Base-by-base conservation (phyloP, 208 protist genomes). In the Strigomonas oncopelti region DNA sequence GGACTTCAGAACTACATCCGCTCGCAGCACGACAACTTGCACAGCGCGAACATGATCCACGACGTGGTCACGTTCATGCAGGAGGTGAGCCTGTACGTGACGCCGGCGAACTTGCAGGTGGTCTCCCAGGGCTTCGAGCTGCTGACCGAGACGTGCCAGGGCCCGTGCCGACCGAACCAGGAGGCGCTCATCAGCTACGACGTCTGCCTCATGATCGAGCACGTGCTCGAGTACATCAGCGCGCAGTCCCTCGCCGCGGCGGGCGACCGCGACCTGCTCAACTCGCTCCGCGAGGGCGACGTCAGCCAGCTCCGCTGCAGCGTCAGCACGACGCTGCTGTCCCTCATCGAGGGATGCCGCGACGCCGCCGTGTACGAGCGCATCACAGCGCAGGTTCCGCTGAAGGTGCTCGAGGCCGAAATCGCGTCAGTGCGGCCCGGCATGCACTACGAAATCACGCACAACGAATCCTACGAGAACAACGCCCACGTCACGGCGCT, bases 71-170 rank as follows among this genome's bases (percentile, higher is more conserved):
- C 77, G 18, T 80, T 91, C 38, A 68, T 95, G 62, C 61, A 76
- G 32, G 81, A 94, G 51, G 14, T 87, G 5, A 79, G 75, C 13
- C 45, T 38, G 28, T 80, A 82, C 48, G 67, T 91, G 20, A 81
- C 84, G 22, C 77, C 72, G 28, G 74, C 78, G 54, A 90, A 87
- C 56, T 57, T 87, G 48, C 54, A 60, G 16, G 66, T 88, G 13
- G 48, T 93, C 16, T 67, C 58, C 16, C 80, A 88, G 34, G 81
- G 83, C 20, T 94, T 92, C 56, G 84, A 87, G 45, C 81, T 95
- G 18, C 72, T 98, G 42, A 96, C 88, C 24, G 94, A 97, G 80
- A 83, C 92, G 32, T 95, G 88, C 78, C 94, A 97, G 69, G 94
- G 94, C 0, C 94, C 94, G 31, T 98, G 92, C 62, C 69, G 72